Conservation (phyloP, 768 basidiomycete genomes). For the Mycena floridula region DNA sequence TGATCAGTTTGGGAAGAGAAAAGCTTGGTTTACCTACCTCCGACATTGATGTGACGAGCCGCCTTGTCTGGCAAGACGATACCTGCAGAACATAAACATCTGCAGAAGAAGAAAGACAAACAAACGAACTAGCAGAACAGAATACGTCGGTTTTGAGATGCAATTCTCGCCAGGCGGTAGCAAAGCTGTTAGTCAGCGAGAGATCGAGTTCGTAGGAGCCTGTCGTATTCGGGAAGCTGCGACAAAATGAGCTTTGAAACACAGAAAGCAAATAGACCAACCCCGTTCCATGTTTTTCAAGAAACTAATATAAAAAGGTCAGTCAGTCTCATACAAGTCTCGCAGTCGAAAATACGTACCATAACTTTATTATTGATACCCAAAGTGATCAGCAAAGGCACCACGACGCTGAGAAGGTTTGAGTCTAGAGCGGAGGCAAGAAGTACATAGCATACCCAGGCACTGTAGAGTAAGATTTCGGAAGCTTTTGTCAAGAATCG, state of each 20-base stretch:
- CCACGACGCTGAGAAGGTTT: conserved; percentile 43
- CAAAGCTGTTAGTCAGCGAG: conserved; percentile 42
- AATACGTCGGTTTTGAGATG: conserved; percentile 75
- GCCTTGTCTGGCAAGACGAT: conserved; percentile 71
- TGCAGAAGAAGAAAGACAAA: too few species aligned
- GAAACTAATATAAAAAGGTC: too few species aligned
- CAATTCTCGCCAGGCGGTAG: conserved; percentile 68
- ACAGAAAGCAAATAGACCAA: neutral
- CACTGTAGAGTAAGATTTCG: conserved; percentile 21
- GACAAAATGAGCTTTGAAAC: neutral
- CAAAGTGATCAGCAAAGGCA: conserved; percentile 69
- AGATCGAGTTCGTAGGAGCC: conserved; percentile 77
- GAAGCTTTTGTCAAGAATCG: neutral
- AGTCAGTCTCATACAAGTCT: too few species aligned
- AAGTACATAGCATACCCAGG: conserved; percentile 33
- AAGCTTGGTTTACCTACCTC: too few species aligned
- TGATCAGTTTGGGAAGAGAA: too few species aligned
- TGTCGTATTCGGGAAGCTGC: conserved; percentile 56
- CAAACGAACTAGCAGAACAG: conserved; percentile 63
- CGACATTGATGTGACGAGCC: conserved; percentile 59
- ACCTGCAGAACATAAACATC: conserved; percentile 74
- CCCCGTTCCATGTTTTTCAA: conserved; percentile 65
- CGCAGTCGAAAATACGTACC: too few species aligned
- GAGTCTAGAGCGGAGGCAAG: conserved; percentile 5
- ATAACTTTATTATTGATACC: conserved; percentile 79